Conservation (phyloP, 352 stramenopile genomes). For the Pythium graminicola region DNA sequence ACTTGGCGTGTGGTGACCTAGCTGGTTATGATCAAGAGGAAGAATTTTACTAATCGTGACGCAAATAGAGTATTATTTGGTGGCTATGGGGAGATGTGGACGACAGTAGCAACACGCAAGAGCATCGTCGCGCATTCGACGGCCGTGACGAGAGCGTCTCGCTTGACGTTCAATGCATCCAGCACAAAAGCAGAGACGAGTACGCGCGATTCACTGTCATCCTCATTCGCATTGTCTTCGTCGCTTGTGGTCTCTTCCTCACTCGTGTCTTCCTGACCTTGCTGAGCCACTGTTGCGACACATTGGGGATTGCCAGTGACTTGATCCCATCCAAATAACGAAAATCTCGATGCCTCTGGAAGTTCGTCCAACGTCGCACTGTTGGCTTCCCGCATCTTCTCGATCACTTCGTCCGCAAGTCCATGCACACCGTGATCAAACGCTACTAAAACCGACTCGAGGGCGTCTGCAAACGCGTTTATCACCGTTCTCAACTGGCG, state of each 20-base stretch:
- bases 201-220: conserved; percentile 10
- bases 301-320: conserved; percentile 5
- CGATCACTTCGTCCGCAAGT: conserved; percentile 16
- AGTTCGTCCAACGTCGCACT: conserved; percentile 12
- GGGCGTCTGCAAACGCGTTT: conserved; percentile 9
- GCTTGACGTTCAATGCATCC: conserved; percentile 38
- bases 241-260: conserved; percentile 4
- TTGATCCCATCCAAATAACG: conserved; percentile 42
- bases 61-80: conserved; percentile 24
- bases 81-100: conserved; percentile 7
- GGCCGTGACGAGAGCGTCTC: conserved; percentile 33
- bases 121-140: conserved; percentile 41
- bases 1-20: conserved; percentile 90
- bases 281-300: conserved; percentile 20
- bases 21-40: conserved; percentile 84
- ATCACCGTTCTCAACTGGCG: conserved; percentile 8
- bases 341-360: neutral
- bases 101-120: conserved; percentile 32
- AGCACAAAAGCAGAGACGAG: conserved; percentile 33
- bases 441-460: conserved; percentile 9
- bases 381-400: conserved; percentile 29
- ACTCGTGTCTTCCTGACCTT: neutral
- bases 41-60: conserved; percentile 29
- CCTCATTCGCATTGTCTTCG: neutral
- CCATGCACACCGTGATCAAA: conserved; percentile 19